Evolutionary conservation across 257 asterid species (phyloP).

Genomic region (Linaria vulgaris): DNA sequence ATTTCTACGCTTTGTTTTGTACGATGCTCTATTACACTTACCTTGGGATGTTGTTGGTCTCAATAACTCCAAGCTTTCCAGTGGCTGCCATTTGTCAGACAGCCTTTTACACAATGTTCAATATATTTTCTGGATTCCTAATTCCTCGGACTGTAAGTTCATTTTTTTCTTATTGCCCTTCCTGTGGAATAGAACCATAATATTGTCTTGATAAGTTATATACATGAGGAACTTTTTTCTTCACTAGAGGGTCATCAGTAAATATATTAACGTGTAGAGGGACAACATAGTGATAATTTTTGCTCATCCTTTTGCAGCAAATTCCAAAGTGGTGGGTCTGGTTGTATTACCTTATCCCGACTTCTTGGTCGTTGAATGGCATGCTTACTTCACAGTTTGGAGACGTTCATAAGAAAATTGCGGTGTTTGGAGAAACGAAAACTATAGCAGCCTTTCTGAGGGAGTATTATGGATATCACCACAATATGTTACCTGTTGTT

Average conservation of each 20-base stretch:
- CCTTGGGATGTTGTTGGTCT: conserved; percentile 48
- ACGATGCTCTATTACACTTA: conserved; percentile 46
- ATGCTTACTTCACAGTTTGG: conserved; percentile 55
- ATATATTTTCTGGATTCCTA: conserved; percentile 47
- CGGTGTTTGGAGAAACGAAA: conserved; percentile 37
- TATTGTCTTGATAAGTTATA: no score
- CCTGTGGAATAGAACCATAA: no score
- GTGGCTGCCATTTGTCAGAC: conserved; percentile 47
- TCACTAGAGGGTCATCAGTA: no score
- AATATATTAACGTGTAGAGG: no score
- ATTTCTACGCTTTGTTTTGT: conserved; percentile 40
- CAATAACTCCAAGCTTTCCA: conserved; percentile 44
- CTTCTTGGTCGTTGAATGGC: conserved; percentile 54
- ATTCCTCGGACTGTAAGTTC: conserved; percentile 48
- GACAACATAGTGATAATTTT: neutral
- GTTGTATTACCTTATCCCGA: conserved; percentile 45
- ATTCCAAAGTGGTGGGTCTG: conserved; percentile 64
- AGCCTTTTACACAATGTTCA: conserved; percentile 41
- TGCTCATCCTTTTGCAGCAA: conserved; percentile 42
- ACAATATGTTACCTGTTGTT: conserved; percentile 41
- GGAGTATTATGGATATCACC: conserved; percentile 48
- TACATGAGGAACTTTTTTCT: no score
- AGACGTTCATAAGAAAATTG: conserved; percentile 31
- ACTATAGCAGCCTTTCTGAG: conserved; percentile 38
- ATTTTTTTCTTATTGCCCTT: no score